These are phyloP conservation scores for Echinosophora koreensis DNA, from an alignment of 306 rosid genomes.

Conservation along the genomic window DNA sequence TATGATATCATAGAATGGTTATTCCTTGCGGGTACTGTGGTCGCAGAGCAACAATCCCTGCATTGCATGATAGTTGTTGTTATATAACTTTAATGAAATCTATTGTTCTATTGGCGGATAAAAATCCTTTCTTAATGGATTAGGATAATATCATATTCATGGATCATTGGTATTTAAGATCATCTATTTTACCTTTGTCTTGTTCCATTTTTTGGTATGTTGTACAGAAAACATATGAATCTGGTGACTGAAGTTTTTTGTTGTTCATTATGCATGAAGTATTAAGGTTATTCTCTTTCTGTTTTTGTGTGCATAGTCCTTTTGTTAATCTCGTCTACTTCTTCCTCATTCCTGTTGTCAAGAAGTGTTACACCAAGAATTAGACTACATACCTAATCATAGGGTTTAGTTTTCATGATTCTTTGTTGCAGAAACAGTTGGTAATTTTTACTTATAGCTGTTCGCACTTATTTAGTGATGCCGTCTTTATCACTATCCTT, in stretches of 20 bases:
- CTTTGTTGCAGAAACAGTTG: constrained; percentile 10
- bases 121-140: not conserved
- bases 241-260: constrained; percentile 2
- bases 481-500: constrained; percentile 20
- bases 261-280: constrained; percentile 9
- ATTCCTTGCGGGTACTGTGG: not conserved
- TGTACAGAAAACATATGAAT: not conserved
- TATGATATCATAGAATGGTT: constrained; percentile 9
- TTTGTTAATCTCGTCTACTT: no score
- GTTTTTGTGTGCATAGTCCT: no score
- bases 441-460: not conserved
- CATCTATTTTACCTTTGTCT: constrained; percentile 3
- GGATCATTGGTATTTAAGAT: constrained; percentile 6
- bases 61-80: constrained; percentile 10
- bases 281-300: no score
- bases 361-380: constrained; percentile 1
- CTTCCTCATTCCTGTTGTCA: no score
- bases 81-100: not conserved
- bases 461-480: not conserved
- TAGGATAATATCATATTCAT: not conserved
- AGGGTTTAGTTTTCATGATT: constrained; percentile 17
- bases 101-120: not conserved
- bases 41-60: constrained; percentile 18
- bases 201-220: constrained; percentile 1
- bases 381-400: not conserved